These are phyloP conservation scores for Petasospora fabianii DNA, from an alignment of 1,139 yeast genomes.

Conservation along the genomic window DNA sequence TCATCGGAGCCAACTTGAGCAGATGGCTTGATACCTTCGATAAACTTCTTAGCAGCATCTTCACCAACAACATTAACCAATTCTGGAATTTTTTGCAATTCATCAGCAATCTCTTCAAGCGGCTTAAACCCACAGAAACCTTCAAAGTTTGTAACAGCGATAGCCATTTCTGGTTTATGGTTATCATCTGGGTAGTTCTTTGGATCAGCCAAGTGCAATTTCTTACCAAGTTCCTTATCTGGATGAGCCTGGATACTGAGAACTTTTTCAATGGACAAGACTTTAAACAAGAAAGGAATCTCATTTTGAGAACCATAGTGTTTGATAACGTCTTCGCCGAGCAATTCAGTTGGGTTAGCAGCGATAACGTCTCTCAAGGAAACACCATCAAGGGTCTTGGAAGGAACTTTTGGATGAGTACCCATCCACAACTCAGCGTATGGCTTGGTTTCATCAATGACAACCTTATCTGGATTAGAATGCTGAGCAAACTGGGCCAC, in stretches of 20 bases:
- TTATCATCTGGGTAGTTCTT: slow-evolving; percentile 95
- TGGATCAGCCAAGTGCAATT: slow-evolving; percentile 78
- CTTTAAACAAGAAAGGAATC: slow-evolving; percentile 90
- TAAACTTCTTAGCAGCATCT: slow-evolving; percentile 51
- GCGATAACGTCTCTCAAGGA: slow-evolving; percentile 63
- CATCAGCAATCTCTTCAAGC: slow-evolving; percentile 63
- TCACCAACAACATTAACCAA: slow-evolving; percentile 66
- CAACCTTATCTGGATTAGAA: slow-evolving; percentile 55
- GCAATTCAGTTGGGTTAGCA: slow-evolving; percentile 52
- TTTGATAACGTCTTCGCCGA: slow-evolving; percentile 54
- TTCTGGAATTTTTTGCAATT: slow-evolving; percentile 72
- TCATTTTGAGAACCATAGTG: slow-evolving; percentile 70
- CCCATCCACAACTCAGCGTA: slow-evolving; percentile 99
- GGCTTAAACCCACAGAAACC: slow-evolving; percentile 99
- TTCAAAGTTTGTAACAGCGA: slow-evolving; percentile 92
- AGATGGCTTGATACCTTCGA: slow-evolving; percentile 41
- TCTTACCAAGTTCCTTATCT: slow-evolving; percentile 77
- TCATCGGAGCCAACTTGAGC: slow-evolving; percentile 40
- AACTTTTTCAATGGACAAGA: slow-evolving; percentile 86
- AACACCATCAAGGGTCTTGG: slow-evolving; percentile 54
- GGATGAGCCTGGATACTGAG: slow-evolving; percentile 98
- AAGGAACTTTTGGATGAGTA: slow-evolving; percentile 90
- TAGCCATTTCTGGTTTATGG: slow-evolving; percentile 99
- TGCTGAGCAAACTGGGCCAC: slow-evolving; percentile 83
- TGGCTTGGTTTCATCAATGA: slow-evolving; percentile 69